Conservation (phyloP, 176 grass and related monocot species). For the Tillandsia leiboldiana region DNA sequence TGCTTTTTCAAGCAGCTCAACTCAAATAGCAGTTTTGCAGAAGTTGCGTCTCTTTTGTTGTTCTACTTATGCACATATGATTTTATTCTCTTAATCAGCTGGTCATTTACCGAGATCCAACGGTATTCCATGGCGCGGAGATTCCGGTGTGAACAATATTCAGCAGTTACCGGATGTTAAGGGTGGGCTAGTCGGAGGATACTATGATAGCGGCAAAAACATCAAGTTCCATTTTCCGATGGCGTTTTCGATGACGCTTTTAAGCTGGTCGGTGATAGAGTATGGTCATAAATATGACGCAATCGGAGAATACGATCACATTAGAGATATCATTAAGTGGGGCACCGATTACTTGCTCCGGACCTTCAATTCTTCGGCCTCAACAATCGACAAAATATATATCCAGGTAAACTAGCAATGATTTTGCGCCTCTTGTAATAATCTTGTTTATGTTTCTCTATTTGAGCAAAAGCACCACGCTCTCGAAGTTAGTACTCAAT, state of each 20-base stretch:
- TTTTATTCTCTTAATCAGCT: constrained; percentile 2
- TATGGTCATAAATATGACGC: constrained; percentile 17
- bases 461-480: neutral
- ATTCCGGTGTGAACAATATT: constrained; percentile 8
- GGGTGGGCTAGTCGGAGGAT: constrained; percentile 19
- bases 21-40: neutral
- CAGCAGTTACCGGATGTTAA: constrained; percentile 7
- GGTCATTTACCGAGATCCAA: constrained; percentile 8
- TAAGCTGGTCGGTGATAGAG: constrained; percentile 23
- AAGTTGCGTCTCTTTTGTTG: neutral
- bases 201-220: constrained; percentile 19
- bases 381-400: constrained; percentile 20
- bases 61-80: neutral
- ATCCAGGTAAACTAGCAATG: constrained; percentile 8
- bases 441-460: constrained; percentile 1
- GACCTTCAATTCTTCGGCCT: constrained; percentile 24
- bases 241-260: constrained; percentile 26
- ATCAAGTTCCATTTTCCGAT: constrained; percentile 24
- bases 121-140: constrained; percentile 6
- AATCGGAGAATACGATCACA: constrained; percentile 17
- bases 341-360: constrained; percentile 21
- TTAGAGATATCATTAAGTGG: constrained; percentile 23
- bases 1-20: neutral
- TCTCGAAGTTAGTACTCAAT: neutral
- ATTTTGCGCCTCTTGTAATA: neutral